These are phyloP conservation scores for Orbilia blumenaviensis DNA, from an alignment of 2,329 filamentous ascomycete species.

Conservation along the genomic window DNA sequence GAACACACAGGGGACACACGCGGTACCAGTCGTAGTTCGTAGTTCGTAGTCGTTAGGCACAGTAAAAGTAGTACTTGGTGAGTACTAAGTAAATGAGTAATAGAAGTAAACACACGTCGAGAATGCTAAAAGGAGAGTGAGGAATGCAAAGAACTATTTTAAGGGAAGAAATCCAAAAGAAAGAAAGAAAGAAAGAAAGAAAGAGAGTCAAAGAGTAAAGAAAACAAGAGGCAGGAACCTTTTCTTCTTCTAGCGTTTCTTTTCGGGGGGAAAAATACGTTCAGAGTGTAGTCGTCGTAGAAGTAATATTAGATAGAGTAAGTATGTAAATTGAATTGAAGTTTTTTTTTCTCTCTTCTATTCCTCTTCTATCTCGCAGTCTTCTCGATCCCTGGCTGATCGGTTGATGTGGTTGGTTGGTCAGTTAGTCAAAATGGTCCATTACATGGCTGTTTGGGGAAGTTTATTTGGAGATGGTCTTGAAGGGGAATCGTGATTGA, in stretches of 20 bases:
- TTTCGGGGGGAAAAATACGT: background rate
- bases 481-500: slow-evolving; percentile 49
- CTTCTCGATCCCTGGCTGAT: too few species aligned
- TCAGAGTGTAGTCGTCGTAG: too few species aligned
- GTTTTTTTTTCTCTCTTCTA: background rate
- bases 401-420: background rate
- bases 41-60: too few species aligned
- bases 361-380: too few species aligned
- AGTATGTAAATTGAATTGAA: background rate
- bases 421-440: background rate
- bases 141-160: slow-evolving; percentile 33
- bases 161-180: background rate
- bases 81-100: too few species aligned
- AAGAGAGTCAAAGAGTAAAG: background rate
- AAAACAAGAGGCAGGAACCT: background rate
- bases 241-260: background rate
- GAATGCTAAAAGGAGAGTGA: slow-evolving; percentile 37
- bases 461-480: slow-evolving; percentile 52
- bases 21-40: too few species aligned
- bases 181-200: background rate
- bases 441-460: slow-evolving; percentile 54
- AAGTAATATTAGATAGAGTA: background rate
- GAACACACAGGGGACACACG: background rate
- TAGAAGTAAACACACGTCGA: slow-evolving; percentile 6
- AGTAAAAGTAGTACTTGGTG: too few species aligned